phyloP scores from a whole-genome alignment of 352 stramenopile species.

The Phytopythium vexans region DNA sequence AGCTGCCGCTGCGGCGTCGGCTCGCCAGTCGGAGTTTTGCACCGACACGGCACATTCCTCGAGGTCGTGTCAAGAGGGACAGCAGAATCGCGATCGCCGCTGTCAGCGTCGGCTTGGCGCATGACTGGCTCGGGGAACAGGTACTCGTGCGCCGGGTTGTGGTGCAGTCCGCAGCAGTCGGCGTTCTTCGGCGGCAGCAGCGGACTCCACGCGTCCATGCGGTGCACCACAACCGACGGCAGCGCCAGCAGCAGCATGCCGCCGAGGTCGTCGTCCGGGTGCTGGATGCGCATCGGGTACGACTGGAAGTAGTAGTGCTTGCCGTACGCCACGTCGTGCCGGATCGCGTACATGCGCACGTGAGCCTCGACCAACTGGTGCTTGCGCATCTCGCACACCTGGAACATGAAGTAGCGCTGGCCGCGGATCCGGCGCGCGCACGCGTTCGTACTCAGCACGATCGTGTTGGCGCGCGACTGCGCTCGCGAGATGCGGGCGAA shows the following conservation, averaged over 20 bases:
- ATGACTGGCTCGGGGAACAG: conserved; percentile 67
- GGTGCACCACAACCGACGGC: conserved; percentile 92
- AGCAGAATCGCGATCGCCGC: conserved; percentile 52
- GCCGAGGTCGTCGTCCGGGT: conserved; percentile 92
- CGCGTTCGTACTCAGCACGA: conserved; percentile 93
- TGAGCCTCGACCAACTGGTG: conserved; percentile 94
- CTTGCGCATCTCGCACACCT: conserved; percentile 88
- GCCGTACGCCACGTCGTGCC: conserved; percentile 58
- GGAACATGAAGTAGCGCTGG: conserved; percentile 93
- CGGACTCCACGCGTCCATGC: conserved; percentile 90
- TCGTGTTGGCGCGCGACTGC: conserved; percentile 89
- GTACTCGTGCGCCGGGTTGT: conserved; percentile 60
- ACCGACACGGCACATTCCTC: conserved; percentile 37
- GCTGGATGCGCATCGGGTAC: conserved; percentile 92
- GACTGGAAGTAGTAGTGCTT: conserved; percentile 90
- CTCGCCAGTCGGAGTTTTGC: conserved; percentile 16
- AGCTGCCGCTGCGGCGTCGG: conserved; percentile 19
- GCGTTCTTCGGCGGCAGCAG: conserved; percentile 72
- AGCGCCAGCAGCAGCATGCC: conserved; percentile 87
- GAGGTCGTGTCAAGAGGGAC: conserved; percentile 22
- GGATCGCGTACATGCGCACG: conserved; percentile 93
- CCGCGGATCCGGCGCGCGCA: conserved; percentile 87
- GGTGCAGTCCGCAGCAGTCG: conserved; percentile 45
- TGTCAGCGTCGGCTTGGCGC: conserved; percentile 57
- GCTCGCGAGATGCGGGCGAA: conserved; percentile 93